Evolutionary conservation across 257 asterid genomes (phyloP).

Genomic region (Anisodus acutangulus): DNA sequence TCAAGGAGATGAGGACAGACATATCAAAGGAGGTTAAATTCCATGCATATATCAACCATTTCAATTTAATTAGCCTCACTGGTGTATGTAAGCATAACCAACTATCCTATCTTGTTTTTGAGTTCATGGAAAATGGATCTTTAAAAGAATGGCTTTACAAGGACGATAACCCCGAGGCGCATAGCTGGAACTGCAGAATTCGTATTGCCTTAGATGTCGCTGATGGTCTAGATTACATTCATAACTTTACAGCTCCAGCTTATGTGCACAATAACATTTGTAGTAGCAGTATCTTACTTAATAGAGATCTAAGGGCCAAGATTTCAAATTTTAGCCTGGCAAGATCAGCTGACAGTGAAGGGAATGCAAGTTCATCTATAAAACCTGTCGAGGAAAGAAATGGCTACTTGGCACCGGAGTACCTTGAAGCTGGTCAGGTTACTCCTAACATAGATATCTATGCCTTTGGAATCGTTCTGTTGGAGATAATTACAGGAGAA

Average conservation of each 20-base stretch:
- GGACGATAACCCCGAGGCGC: constrained; percentile 35
- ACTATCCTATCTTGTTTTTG: constrained; percentile 59
- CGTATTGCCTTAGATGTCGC: constrained; percentile 72
- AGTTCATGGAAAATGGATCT: constrained; percentile 69
- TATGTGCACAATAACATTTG: constrained; percentile 65
- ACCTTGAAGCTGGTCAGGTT: constrained; percentile 40
- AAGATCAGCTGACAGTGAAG: constrained; percentile 36
- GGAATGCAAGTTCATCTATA: constrained; percentile 37
- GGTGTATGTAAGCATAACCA: constrained; percentile 57
- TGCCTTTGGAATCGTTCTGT: constrained; percentile 65
- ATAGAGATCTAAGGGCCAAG: constrained; percentile 62
- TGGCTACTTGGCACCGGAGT: constrained; percentile 75
- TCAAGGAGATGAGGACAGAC: constrained; percentile 48
- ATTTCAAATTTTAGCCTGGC: constrained; percentile 61
- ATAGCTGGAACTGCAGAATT: constrained; percentile 61
- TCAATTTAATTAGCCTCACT: constrained; percentile 61
- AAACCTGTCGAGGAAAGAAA: constrained; percentile 41
- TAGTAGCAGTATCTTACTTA: constrained; percentile 56
- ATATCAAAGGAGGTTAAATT: constrained; percentile 57
- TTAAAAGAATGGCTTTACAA: constrained; percentile 57
- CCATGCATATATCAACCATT: constrained; percentile 61
- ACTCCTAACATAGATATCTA: constrained; percentile 64
- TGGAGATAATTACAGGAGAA: constrained; percentile 69
- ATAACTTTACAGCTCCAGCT: constrained; percentile 67
- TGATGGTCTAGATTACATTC: constrained; percentile 70